Conservation (phyloP, 306 rosid genomes). For the Castanopsis chinensis region DNA sequence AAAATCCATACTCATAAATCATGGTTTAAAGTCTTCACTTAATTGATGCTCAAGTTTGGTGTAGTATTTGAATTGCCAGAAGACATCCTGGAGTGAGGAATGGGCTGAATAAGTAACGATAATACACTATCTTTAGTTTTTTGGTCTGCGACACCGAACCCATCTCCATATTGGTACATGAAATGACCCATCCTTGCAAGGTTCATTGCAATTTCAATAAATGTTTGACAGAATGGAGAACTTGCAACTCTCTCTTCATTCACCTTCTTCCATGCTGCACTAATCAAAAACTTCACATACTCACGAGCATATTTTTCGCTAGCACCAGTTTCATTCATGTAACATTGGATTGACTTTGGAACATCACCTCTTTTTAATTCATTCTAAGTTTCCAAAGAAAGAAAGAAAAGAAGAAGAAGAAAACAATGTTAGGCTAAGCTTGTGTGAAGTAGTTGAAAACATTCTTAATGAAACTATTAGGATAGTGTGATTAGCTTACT, state of each 20-base stretch:
- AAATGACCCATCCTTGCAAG: conserved; percentile 8
- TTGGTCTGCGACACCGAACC: background rate
- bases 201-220: background rate
- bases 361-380: conserved; percentile 21
- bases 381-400: background rate
- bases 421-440: background rate
- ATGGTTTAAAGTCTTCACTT: too few relatives aligned
- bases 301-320: conserved; percentile 3
- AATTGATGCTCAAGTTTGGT: too few relatives aligned
- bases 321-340: conserved; percentile 19
- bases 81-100: background rate
- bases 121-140: conserved; percentile 1
- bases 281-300: conserved; percentile 4
- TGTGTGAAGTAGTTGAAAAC: background rate
- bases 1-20: too few relatives aligned
- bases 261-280: conserved; percentile 9
- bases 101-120: background rate
- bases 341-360: conserved; percentile 19
- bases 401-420: background rate
- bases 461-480: background rate
- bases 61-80: too few relatives aligned
- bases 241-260: background rate
- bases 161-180: conserved; percentile 11
- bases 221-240: background rate
- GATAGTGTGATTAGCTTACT: background rate